Evolutionary conservation across 441 rosid species (phyloP).

Genomic region (Arabidopsis hybrid): DNA sequence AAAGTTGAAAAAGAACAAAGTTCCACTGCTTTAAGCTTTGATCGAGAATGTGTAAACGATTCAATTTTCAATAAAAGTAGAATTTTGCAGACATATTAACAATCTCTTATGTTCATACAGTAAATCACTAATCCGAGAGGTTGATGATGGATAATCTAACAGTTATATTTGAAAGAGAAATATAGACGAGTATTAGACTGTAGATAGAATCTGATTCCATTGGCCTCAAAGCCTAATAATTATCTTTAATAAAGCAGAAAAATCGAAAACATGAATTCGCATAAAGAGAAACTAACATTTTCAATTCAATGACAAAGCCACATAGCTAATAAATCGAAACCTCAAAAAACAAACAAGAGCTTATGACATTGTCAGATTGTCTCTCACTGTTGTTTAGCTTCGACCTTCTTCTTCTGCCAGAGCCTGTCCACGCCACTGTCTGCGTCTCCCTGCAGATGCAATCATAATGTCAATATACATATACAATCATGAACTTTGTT

Average conservation of each 20-base stretch:
- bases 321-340: neutral
- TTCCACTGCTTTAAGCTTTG: neutral
- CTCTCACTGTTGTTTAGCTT: conserved; percentile 53
- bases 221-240: neutral
- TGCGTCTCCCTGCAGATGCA: conserved; percentile 75
- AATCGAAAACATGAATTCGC: neutral
- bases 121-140: neutral
- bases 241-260: conserved; percentile 22
- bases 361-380: neutral
- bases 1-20: no score
- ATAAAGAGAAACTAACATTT: neutral
- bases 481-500: neutral
- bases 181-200: no score
- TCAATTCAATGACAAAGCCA: neutral
- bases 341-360: neutral
- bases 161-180: no score
- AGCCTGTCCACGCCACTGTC: conserved; percentile 91
- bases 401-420: conserved; percentile 86
- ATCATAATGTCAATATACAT: neutral
- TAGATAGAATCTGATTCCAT: neutral
- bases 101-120: neutral
- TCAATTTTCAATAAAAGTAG: neutral
- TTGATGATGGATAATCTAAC: neutral
- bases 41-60: neutral
- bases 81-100: neutral